These are phyloP conservation scores for Populus nigra DNA, from an alignment of 345 rosid species.

Conservation along the genomic window DNA sequence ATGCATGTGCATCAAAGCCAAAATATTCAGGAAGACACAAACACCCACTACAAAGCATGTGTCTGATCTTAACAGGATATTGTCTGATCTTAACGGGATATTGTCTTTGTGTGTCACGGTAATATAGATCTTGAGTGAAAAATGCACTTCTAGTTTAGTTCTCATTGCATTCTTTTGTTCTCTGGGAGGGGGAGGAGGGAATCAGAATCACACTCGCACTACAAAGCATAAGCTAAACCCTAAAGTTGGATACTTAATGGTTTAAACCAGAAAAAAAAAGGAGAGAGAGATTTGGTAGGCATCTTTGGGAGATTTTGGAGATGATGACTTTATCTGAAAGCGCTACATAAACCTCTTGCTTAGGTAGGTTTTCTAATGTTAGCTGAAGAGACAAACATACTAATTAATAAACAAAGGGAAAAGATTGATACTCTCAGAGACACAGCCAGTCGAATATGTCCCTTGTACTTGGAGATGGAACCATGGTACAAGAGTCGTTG, in stretches of 20 bases:
- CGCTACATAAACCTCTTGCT: slow-evolving; percentile 12
- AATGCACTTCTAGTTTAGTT: neutral
- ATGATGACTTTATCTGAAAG: slow-evolving; percentile 23
- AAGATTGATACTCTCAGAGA: slow-evolving; percentile 38
- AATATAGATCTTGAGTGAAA: neutral
- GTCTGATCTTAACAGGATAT: neutral
- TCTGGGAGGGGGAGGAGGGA: neutral
- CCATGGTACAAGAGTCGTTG: slow-evolving; percentile 11
- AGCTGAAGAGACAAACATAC: slow-evolving; percentile 17
- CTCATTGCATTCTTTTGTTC: neutral
- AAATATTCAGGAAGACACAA: neutral
- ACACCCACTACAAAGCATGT: too few relatives aligned
- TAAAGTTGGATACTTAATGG: slow-evolving; percentile 17
- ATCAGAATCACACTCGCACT: slow-evolving; percentile 33
- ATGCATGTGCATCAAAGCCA: slow-evolving; percentile 25
- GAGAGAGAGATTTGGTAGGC: slow-evolving; percentile 24
- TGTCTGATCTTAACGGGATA: neutral
- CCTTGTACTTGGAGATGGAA: slow-evolving; percentile 35
- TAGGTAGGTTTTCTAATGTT: slow-evolving; percentile 12
- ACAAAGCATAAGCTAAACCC: slow-evolving; percentile 34
- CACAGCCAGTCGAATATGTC: slow-evolving; percentile 32
- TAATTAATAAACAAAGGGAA: slow-evolving; percentile 13
- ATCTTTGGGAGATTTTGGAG: slow-evolving; percentile 28
- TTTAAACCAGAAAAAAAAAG: slow-evolving; percentile 12
- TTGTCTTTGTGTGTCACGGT: neutral